A percentile compares a stretch with the other conserved stretches of the same genome.
Evolutionary conservation across 108 stramenopile species (phyloP).

Genomic region (Cafeteria roenbergensis): DNA sequence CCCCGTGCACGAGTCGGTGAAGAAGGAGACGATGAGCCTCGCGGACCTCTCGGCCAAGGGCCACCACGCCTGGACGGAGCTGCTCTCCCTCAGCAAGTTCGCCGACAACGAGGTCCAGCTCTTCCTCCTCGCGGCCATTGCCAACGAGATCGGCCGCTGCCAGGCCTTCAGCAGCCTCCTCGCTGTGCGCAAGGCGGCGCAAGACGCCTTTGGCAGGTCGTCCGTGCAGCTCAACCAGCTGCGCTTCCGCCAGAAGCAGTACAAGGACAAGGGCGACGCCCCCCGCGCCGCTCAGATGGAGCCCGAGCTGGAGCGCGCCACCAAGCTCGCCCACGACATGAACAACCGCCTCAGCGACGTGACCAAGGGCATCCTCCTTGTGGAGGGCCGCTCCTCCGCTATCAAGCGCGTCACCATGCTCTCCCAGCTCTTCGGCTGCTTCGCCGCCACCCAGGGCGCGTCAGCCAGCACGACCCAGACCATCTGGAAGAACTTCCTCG

Average conservation of each 20-base stretch:
- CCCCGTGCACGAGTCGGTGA: background rate
- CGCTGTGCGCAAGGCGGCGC: background rate
- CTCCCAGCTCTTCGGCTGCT: background rate
- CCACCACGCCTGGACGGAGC: background rate
- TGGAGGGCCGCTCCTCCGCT: background rate
- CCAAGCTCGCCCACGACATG: background rate
- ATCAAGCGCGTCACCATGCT: background rate
- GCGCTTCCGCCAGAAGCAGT: slow-evolving; percentile 5
- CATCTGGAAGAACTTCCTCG: background rate
- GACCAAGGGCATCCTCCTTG: slow-evolving; percentile 1
- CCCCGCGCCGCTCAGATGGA: background rate
- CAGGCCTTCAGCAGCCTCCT: background rate
- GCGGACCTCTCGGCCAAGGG: background rate
- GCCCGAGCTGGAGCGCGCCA: background rate
- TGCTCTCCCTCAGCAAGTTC: background rate
- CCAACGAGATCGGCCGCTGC: background rate
- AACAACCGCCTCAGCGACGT: background rate
- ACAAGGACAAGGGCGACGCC: background rate
- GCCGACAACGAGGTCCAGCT: background rate
- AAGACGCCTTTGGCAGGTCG: background rate
- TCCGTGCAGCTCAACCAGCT: background rate
- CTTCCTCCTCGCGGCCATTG: background rate
- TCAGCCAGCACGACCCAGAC: background rate
- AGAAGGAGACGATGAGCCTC: background rate
- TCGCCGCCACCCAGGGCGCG: background rate